Evolutionary conservation across 2,329 filamentous ascomycete genomes (phyloP).

Genomic region (Amesomyces nigricolor): DNA sequence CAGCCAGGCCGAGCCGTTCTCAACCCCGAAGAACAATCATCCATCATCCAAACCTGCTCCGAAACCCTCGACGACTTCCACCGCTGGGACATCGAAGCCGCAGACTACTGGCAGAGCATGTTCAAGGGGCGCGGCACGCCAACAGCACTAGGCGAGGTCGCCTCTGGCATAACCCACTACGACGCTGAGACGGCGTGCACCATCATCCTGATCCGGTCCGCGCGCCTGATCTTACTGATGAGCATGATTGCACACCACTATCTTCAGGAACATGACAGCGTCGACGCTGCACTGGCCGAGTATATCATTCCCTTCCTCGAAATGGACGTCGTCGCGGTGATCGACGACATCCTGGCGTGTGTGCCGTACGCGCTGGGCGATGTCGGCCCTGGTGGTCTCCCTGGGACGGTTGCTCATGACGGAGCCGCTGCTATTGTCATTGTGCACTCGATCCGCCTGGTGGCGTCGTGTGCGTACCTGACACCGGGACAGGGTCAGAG

Average conservation of each 20-base stretch:
- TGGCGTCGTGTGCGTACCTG: constrained; percentile 29
- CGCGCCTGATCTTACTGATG: constrained; percentile 29
- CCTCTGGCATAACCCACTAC: constrained; percentile 21
- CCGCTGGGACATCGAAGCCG: constrained; percentile 30
- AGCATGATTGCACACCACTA: constrained; percentile 28
- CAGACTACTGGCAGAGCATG: constrained; percentile 29
- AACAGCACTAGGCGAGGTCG: constrained; percentile 28
- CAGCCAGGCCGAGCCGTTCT: not conserved
- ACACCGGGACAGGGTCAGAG: constrained; percentile 24
- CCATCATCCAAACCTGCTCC: constrained; percentile 22
- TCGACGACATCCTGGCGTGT: constrained; percentile 30
- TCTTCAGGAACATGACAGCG: constrained; percentile 1
- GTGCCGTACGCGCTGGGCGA: constrained; percentile 33
- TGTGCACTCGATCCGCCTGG: constrained; percentile 29
- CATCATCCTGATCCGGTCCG: constrained; percentile 31
- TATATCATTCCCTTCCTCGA: constrained; percentile 18
- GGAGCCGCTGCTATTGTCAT: constrained; percentile 30
- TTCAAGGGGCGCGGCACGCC: constrained; percentile 29
- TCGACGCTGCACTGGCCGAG: not conserved
- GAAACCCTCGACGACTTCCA: constrained; percentile 30
- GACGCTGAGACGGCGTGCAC: constrained; percentile 32
- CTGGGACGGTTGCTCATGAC: constrained; percentile 25
- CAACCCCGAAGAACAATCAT: not conserved
- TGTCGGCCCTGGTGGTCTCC: constrained; percentile 23
- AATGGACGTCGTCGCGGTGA: constrained; percentile 25